Conservation (phyloP, 169 alveolate genomes). For the Perkinsus chesapeaki region DNA sequence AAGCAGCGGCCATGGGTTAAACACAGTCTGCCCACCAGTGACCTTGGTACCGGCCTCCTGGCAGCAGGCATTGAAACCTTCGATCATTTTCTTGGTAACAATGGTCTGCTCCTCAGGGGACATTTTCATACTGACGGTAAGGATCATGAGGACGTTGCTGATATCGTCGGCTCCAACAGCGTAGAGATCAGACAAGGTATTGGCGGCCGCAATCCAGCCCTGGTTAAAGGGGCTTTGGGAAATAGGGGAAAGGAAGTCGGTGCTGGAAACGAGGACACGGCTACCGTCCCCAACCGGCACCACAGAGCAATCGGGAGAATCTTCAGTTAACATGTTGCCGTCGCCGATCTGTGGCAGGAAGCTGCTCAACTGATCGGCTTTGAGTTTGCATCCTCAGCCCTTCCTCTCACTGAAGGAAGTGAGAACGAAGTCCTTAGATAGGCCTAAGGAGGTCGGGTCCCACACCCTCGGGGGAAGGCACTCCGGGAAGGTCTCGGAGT, state of each 20-base stretch:
- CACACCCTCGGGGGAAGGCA: not conserved
- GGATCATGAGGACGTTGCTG: constrained; percentile 56
- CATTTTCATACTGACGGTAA: constrained; percentile 53
- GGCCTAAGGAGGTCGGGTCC: constrained; percentile 21
- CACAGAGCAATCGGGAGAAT: constrained; percentile 59
- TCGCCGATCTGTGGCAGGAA: constrained; percentile 42
- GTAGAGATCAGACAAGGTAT: constrained; percentile 66
- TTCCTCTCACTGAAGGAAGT: constrained; percentile 42
- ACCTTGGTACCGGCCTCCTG: constrained; percentile 55
- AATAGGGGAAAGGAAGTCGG: constrained; percentile 71
- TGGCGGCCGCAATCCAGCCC: constrained; percentile 67
- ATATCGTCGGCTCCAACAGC: constrained; percentile 64
- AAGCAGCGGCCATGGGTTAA: constrained; percentile 69
- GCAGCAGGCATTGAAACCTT: constrained; percentile 64
- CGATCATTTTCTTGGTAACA: constrained; percentile 49
- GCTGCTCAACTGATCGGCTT: constrained; percentile 41
- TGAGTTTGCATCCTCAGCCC: constrained; percentile 72
- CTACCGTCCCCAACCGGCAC: constrained; percentile 21
- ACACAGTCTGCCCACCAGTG: constrained; percentile 69
- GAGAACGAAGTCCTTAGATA: constrained; percentile 41
- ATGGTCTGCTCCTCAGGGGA: constrained; percentile 45
- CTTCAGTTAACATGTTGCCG: constrained; percentile 37
- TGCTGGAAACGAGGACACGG: constrained; percentile 46
- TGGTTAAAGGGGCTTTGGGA: constrained; percentile 67
- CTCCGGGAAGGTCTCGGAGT: not conserved